Evolutionary conservation across 352 stramenopile genomes (phyloP), one percentile per base, ranked within the genome.

Genomic region (Peronospora belbahrii): DNA sequence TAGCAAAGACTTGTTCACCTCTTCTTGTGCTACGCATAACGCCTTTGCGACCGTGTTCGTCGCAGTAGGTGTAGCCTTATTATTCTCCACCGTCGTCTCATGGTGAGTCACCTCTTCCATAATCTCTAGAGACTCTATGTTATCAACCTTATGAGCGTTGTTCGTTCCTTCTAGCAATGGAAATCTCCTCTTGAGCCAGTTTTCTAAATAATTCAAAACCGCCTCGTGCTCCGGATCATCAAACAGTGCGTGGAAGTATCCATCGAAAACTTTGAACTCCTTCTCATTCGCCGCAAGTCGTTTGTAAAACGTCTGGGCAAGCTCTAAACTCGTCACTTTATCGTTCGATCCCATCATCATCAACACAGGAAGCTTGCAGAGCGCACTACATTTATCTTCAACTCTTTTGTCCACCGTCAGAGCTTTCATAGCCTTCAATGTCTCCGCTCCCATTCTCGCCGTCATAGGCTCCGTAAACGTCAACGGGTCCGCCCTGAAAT

Each of bases 191-290:
- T 74, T 52, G 18, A 87, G 60, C 73, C 76, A 88, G 11, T 52
- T 19, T 9, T 58, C 38, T 20, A 84, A 33, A 22, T 56, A 37
- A 3, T 48, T 24, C 10, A 83, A 50, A 17, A 83, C 76, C 6
- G 52, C 44, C 7, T 81, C 63, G 1, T 62, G 57, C 42, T 85
- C 69, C 2, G 65, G 65, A 19, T 88, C 75, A 39, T 85, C 64
- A 37, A 85, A 83, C 6, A 86, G 48, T n/a, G 63, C 50, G 47
- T 88, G 72, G 59, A 65, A 86, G 14, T 67, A 59, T 2, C 54
- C 74, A 6, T 83, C 56, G 27, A 86, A 75, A 10, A 78, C 18
- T 43, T 68, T 69, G 34, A 86, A 75, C 44, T 71, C 56, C 51
- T 88, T 88, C 61, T 88, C 73, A 1, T 6, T 20, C 28, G 49